phyloP scores from a whole-genome alignment of 129 eudicot genomes.

The Chrysanthemum makinoi region DNA sequence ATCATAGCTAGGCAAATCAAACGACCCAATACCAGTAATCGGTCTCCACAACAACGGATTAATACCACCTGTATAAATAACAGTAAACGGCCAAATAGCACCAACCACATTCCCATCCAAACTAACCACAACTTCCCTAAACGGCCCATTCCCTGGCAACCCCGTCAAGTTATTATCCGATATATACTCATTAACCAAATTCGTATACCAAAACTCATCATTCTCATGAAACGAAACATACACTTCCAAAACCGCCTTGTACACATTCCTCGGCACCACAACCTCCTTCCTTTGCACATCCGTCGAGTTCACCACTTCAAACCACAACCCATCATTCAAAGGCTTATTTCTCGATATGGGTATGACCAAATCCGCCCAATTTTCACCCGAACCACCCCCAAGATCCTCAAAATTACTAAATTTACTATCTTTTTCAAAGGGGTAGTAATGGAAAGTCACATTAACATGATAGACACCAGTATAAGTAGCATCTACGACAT shows the following conservation, averaged over 20 bases:
- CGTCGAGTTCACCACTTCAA: conserved; percentile 50
- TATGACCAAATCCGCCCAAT: conserved; percentile 66
- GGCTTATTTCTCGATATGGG: conserved; percentile 75
- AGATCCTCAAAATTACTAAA: neutral
- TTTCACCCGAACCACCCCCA: conserved; percentile 1
- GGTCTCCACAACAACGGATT: conserved; percentile 88
- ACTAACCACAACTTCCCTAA: conserved; percentile 75
- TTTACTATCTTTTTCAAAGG: conserved; percentile 34
- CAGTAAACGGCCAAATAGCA: conserved; percentile 77
- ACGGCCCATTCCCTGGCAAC: conserved; percentile 68
- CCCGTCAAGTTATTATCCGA: conserved; percentile 50
- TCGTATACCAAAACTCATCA: conserved; percentile 80
- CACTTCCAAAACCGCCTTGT: conserved; percentile 75
- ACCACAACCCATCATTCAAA: conserved; percentile 78
- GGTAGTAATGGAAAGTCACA: conserved; percentile 57
- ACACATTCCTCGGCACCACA: conserved; percentile 56
- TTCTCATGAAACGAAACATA: conserved; percentile 84
- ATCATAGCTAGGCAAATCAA: conserved; percentile 79
- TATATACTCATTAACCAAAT: conserved; percentile 61
- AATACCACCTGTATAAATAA: conserved; percentile 77
- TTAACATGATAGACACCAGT: conserved; percentile 85
- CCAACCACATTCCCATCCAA: conserved; percentile 61
- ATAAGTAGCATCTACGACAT: conserved; percentile 59
- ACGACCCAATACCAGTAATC: conserved; percentile 68
- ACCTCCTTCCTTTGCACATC: conserved; percentile 48